Base-by-base conservation (phyloP, 2,329 filamentous ascomycete species). In the Penicillium griseofulvum region DNA sequence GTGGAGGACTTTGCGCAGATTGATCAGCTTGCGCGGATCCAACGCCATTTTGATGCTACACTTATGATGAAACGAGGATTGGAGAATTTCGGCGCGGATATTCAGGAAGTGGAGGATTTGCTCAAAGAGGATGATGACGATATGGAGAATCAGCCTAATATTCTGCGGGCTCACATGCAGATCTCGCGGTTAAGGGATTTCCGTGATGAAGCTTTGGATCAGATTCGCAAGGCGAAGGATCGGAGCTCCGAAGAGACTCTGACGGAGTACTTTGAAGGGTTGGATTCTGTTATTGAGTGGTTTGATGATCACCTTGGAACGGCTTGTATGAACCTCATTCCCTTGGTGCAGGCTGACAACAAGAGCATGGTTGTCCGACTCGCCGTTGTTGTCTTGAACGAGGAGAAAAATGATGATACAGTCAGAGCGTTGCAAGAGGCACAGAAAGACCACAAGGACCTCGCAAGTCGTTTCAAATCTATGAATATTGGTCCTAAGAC, bases 1-100 rank as follows among this genome's bases (percentile, higher is more conserved):
- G 96, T 99, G 68, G 87, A 89, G 69, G 94, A 99, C 79, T 97
- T 99, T 75, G 93, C 93, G 52, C 90, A 96, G 75, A 94, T 95
- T 63, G 77, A 79, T 52, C 72, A 74, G 49, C 62, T 79, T 44
- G 76, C 76, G 7, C 68, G 74, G 58, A 73, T 79, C 33, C 94
- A 99, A 76, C 85, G 93, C 61, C 97, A 99, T 77, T 99, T 99
- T 71, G 90, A 89, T 67, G 90, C 91, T 43, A 92, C 96, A 57
- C 88, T 97, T 78, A 86, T 88, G 66, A 97, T 99, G 91, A 91
- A 93, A 71, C 85, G 83, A 65, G 92, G 95, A 66, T 83, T 99
- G 66, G 90, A 96, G 75, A 88, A 83, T 14, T 97, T 99, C 68
- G 89, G 90, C 73, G 83, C 87, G 54, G 85, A 91, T 57, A 78